Evolutionary conservation across 1,284 basidiomycete genomes (phyloP).

Genomic region (Ceratobasidium sp.): DNA sequence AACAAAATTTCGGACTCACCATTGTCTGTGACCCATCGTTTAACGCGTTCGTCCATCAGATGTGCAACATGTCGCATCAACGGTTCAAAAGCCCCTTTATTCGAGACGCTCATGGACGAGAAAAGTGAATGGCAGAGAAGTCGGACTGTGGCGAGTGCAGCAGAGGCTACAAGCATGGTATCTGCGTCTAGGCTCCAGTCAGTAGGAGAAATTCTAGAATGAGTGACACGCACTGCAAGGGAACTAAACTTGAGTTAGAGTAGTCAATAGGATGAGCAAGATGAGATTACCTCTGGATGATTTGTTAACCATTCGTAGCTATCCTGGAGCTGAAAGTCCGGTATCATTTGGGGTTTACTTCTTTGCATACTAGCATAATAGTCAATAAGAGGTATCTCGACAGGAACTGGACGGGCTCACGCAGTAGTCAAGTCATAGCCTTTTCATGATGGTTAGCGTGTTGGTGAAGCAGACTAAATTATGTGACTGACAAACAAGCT

Average conservation of each 20-base stretch:
- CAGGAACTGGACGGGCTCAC: neutral
- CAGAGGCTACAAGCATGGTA: constrained; percentile 24
- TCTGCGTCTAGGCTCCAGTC: constrained; percentile 20
- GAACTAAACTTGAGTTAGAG: neutral
- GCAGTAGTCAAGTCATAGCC: constrained; percentile 40
- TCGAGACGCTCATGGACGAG: constrained; percentile 29
- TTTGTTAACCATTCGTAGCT: constrained; percentile 14
- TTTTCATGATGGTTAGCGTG: neutral
- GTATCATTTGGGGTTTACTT: constrained; percentile 38
- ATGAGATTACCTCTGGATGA: constrained; percentile 24
- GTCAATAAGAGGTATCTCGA: neutral
- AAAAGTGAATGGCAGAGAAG: constrained; percentile 39
- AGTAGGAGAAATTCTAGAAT: neutral
- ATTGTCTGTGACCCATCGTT: constrained; percentile 20
- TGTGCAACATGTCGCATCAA: constrained; percentile 28
- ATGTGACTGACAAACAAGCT: constrained; percentile 34
- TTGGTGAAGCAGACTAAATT: neutral
- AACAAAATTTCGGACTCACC: neutral
- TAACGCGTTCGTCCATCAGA: constrained; percentile 24
- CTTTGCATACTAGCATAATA: constrained; percentile 11
- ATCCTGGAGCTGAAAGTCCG: constrained; percentile 22
- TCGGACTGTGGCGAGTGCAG: constrained; percentile 14
- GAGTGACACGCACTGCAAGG: constrained; percentile 21
- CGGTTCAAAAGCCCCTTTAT: constrained; percentile 31
- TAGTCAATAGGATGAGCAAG: neutral